phyloP scores from a whole-genome alignment of 345 rosid species.

The Xanthoceras sorbifolium region DNA sequence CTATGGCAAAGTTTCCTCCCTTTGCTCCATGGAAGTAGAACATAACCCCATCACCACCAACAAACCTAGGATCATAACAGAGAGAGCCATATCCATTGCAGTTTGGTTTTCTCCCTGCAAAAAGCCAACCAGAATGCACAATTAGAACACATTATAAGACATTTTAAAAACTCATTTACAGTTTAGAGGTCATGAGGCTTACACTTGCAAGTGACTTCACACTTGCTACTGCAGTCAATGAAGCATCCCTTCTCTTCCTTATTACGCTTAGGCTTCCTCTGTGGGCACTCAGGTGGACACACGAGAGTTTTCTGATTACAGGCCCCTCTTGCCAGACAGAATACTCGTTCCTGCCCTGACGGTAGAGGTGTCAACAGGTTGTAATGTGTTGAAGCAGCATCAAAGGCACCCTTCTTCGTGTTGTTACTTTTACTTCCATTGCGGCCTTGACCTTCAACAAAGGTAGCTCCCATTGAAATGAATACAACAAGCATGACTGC shows the following conservation, averaged over 20 bases:
- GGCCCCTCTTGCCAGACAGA: constrained; percentile 57
- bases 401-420: constrained; percentile 32
- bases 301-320: constrained; percentile 51
- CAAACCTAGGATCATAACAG: constrained; percentile 81
- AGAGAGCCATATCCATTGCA: constrained; percentile 82
- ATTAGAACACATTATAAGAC: neutral
- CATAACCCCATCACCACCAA: constrained; percentile 88
- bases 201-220: constrained; percentile 89
- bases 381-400: constrained; percentile 60
- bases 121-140: neutral
- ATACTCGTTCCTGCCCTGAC: constrained; percentile 52
- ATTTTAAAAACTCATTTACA: too few species aligned
- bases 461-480: constrained; percentile 19
- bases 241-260: constrained; percentile 65
- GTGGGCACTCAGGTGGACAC: constrained; percentile 69
- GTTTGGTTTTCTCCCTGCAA: constrained; percentile 67
- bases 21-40: constrained; percentile 88
- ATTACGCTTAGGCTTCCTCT: constrained; percentile 62
- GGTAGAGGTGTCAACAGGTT: constrained; percentile 25
- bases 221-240: constrained; percentile 74
- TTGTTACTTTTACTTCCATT: neutral
- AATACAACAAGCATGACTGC: constrained; percentile 26
- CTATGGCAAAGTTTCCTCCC: constrained; percentile 84
- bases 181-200: too few species aligned
- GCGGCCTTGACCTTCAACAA: constrained; percentile 25